Evolutionary conservation across 192 early-diverging fungal genomes (phyloP), one percentile per base, ranked within the genome.

Genomic region (Backusella tuberculispora): DNA sequence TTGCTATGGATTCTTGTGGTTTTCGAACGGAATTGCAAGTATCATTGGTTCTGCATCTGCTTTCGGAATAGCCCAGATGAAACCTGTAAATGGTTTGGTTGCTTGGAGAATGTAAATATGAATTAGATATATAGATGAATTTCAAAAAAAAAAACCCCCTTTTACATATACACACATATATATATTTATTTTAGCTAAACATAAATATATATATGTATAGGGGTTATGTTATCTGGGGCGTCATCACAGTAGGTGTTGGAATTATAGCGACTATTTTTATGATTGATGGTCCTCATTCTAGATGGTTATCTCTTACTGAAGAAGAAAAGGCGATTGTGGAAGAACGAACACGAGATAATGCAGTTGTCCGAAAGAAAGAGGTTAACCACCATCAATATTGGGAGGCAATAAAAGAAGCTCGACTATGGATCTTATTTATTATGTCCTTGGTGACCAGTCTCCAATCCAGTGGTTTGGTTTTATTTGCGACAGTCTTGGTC

Each of bases 31-130:
- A n/a, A 26, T 74, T 24, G 63, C 63, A 8, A 19, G 65, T 9
- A 47, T 65, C 24, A 19, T 74, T 66, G 73, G 73, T 34, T 63
- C 63, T 9, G 6, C 66, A 1, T 19, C 66, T 45, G 21, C 73
- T 45, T 73, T 73, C 38, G 76, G 76, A 34, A 78, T 78, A 34
- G 76, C 71, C 38, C 26, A 56, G 26, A 78, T 78, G 73, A 29
- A 66, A 12, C 34, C 66, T 12, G 37, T 26, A 12, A 17, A 6
- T 10, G 29, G 29, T 34, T 34, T 34, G 29, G 29, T 34, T 34
- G 29, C 29, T 34, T 34, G 29, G 29, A 34, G 47, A 34, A 0
- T 47, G 67, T 15, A 63, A 63, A 19, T 34, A 34, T 34, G 29
- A 73, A 64, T 73, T 53, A 56, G 19, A 45, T 29, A 66, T 66